phyloP scores from a whole-genome alignment of 2,329 filamentous ascomycete species.

The Phialophora tarda region DNA sequence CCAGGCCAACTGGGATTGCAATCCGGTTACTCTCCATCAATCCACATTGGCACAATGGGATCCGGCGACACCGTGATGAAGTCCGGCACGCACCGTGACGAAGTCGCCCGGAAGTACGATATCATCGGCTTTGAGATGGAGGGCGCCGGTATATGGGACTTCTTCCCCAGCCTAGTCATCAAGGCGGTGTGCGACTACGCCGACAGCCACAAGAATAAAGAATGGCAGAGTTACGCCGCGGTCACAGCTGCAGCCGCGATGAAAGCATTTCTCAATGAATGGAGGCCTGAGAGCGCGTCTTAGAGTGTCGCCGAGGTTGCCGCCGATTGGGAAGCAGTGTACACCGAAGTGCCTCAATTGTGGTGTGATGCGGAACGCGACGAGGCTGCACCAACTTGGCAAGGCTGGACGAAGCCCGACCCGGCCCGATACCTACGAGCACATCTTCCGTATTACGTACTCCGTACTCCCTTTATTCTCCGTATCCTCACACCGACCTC shows the following conservation, averaged over 20 bases:
- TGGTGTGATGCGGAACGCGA: too few relatives aligned
- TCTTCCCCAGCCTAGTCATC: constrained; percentile 31
- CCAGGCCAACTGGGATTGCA: background rate
- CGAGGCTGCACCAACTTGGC: too few relatives aligned
- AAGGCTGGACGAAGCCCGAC: too few relatives aligned
- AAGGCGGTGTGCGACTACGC: constrained; percentile 37
- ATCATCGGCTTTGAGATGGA: constrained; percentile 39
- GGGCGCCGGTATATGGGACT: constrained; percentile 34
- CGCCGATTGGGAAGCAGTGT: too few relatives aligned
- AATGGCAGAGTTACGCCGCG: constrained; percentile 30
- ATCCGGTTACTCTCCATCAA: background rate
- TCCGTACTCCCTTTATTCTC: too few relatives aligned
- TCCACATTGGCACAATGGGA: constrained; percentile 48
- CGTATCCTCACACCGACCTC: too few relatives aligned
- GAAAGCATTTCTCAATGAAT: constrained; percentile 16
- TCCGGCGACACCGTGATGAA: constrained; percentile 52
- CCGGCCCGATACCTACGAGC: too few relatives aligned
- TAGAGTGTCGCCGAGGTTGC: background rate
- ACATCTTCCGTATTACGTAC: too few relatives aligned
- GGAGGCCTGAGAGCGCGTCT: background rate
- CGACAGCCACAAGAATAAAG: constrained; percentile 31
- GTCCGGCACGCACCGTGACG: constrained; percentile 46
- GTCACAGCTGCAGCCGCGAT: constrained; percentile 27
- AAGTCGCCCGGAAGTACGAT: constrained; percentile 39
- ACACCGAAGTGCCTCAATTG: too few relatives aligned